Conservation (phyloP, 2,329 filamentous ascomycete genomes). For the Pseudocercospora eumusae region DNA sequence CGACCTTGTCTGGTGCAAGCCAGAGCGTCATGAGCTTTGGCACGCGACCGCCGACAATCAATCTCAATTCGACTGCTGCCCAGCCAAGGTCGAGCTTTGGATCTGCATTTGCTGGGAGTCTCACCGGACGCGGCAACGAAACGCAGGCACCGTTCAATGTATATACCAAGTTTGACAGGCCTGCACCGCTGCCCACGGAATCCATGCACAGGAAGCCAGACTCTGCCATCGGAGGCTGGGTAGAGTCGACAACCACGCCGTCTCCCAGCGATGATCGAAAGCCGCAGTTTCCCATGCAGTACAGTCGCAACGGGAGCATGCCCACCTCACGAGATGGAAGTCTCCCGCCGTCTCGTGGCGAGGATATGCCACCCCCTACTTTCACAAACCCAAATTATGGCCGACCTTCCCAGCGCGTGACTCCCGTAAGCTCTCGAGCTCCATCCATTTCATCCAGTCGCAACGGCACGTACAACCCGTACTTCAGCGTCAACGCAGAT, state of each 20-base stretch:
- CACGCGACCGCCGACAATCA: slow-evolving; percentile 31
- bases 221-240: slow-evolving; percentile 28
- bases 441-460: slow-evolving; percentile 53
- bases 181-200: slow-evolving; percentile 6
- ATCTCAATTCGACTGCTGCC: slow-evolving; percentile 27
- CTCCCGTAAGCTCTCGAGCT: slow-evolving; percentile 37
- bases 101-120: slow-evolving; percentile 26
- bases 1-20: slow-evolving; percentile 38
- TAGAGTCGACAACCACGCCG: slow-evolving; percentile 34
- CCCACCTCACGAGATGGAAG: slow-evolving; percentile 57
- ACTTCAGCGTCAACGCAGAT: slow-evolving; percentile 44
- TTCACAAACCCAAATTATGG: slow-evolving; percentile 32
- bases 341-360: slow-evolving; percentile 59
- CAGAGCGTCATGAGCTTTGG: slow-evolving; percentile 31
- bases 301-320: slow-evolving; percentile 48
- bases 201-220: slow-evolving; percentile 34
- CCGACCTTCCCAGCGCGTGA: slow-evolving; percentile 25
- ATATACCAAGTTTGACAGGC: slow-evolving; percentile 41
- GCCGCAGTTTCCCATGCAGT: slow-evolving; percentile 46
- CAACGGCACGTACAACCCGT: slow-evolving; percentile 44
- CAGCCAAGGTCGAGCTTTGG: slow-evolving; percentile 31
- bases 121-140: slow-evolving; percentile 28
- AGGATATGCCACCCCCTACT: slow-evolving; percentile 42
- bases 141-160: slow-evolving; percentile 35
- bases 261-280: slow-evolving; percentile 49